Percentiles rank a stretch among this genome's conserved stretches.
phyloP scores from a whole-genome alignment of 345 rosid species.

The Sapria himalayana region DNA sequence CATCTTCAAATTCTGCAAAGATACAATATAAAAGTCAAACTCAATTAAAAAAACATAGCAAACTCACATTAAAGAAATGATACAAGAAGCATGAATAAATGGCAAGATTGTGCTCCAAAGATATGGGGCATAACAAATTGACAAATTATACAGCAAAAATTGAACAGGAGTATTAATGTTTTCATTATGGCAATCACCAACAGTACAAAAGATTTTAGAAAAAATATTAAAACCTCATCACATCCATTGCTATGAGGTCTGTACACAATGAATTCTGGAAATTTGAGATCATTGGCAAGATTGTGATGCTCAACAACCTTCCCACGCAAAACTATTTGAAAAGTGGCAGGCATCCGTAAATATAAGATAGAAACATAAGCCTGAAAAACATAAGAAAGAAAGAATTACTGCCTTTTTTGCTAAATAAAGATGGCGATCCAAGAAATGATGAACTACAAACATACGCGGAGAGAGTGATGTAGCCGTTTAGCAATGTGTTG shows the following conservation, averaged over 20 bases:
- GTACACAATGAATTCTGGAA: constrained; percentile 59
- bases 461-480: constrained; percentile 63
- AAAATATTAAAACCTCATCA: constrained; percentile 28
- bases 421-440: not conserved
- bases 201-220: no score
- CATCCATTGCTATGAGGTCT: constrained; percentile 51
- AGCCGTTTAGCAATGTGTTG: constrained; percentile 46
- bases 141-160: no score
- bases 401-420: not conserved
- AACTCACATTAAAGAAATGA: no score
- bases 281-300: constrained; percentile 71
- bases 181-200: no score
- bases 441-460: constrained; percentile 8
- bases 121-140: no score
- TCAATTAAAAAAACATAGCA: no score
- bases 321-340: constrained; percentile 58
- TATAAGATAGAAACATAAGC: constrained; percentile 72
- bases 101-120: no score
- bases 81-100: no score
- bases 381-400: constrained; percentile 14
- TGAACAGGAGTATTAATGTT: no score
- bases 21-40: no score
- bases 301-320: constrained; percentile 54
- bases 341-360: constrained; percentile 53
- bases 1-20: no score